A percentile compares a stretch with the other conserved stretches of the same genome.
Conservation (phyloP, 768 basidiomycete genomes). For the Lactarius indigo region DNA sequence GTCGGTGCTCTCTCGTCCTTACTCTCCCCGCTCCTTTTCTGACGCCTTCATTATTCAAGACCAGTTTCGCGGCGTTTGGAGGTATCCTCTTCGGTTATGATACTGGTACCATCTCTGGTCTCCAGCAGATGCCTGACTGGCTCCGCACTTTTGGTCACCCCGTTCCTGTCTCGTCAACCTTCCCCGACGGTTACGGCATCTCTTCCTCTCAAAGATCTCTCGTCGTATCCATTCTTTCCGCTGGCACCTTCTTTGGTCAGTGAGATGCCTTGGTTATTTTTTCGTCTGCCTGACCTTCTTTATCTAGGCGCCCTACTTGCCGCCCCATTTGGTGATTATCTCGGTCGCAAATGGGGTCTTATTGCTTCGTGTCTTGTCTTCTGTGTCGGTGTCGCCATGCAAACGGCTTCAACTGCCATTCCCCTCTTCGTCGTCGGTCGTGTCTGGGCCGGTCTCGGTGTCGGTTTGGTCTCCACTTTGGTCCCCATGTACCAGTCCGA, state of each 20-base stretch:
- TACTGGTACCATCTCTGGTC: constrained; percentile 79
- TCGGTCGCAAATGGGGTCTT: constrained; percentile 51
- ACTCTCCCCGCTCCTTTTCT: background rate
- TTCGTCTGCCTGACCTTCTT: constrained; percentile 2
- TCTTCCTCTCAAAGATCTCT: constrained; percentile 45
- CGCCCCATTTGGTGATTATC: constrained; percentile 50
- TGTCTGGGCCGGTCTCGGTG: constrained; percentile 26
- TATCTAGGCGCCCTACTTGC: constrained; percentile 47
- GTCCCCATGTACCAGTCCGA: constrained; percentile 76
- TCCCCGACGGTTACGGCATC: constrained; percentile 33
- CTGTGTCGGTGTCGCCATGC: constrained; percentile 61
- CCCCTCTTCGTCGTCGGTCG: constrained; percentile 51
- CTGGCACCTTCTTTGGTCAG: constrained; percentile 78
- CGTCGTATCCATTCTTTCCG: constrained; percentile 70
- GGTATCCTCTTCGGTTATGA: constrained; percentile 63
- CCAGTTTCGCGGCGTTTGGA: constrained; percentile 39
- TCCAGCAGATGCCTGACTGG: constrained; percentile 63
- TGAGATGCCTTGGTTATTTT: constrained; percentile 9
- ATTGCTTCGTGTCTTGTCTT: constrained; percentile 51
- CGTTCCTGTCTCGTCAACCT: constrained; percentile 25
- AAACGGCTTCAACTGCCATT: constrained; percentile 51
- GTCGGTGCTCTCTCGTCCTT: constrained; percentile 23
- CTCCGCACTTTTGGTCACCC: constrained; percentile 46
- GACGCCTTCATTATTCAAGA: constrained; percentile 7
- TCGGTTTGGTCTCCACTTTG: constrained; percentile 43